A percentile compares a stretch with the other conserved stretches of the same genome.
Evolutionary conservation across 2,329 filamentous ascomycete genomes (phyloP).

Genomic region (Stachybotrys elegans): DNA sequence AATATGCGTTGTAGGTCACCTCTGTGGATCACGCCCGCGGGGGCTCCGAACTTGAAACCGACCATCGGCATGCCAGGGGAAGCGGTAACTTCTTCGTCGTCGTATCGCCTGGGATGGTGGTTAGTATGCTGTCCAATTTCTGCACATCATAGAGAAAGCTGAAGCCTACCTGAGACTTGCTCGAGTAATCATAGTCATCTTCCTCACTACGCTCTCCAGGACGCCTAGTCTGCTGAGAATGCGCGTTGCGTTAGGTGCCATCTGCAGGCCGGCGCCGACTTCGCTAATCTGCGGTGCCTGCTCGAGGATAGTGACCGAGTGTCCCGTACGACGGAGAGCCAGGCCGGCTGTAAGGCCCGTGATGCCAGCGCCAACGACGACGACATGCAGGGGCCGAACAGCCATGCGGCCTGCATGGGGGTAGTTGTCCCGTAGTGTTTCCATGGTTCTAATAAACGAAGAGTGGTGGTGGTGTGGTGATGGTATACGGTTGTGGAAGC

Average conservation of each 20-base stretch:
- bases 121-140: too few relatives aligned
- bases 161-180: too few relatives aligned
- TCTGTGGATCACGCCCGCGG: slow-evolving; percentile 18
- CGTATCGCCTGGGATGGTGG: slow-evolving; percentile 14
- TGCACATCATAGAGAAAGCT: too few relatives aligned
- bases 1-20: slow-evolving; percentile 19
- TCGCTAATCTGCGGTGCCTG: slow-evolving; percentile 16
- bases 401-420: neutral
- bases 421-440: neutral
- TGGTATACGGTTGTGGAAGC: too few relatives aligned
- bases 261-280: slow-evolving; percentile 78
- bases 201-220: too few relatives aligned
- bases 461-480: too few relatives aligned
- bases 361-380: slow-evolving; percentile 26
- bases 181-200: too few relatives aligned
- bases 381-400: neutral
- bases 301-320: slow-evolving; percentile 20
- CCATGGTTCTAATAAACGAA: too few relatives aligned
- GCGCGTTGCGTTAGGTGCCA: slow-evolving; percentile 76
- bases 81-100: slow-evolving; percentile 16
- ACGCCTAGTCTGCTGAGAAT: slow-evolving; percentile 69
- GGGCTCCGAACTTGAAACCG: slow-evolving; percentile 15
- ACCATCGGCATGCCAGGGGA: slow-evolving; percentile 13
- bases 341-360: slow-evolving; percentile 35
- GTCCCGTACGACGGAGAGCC: slow-evolving; percentile 24